Evolutionary conservation across 2,329 filamentous ascomycete genomes (phyloP).

Genomic region (Helotiales sp.): DNA sequence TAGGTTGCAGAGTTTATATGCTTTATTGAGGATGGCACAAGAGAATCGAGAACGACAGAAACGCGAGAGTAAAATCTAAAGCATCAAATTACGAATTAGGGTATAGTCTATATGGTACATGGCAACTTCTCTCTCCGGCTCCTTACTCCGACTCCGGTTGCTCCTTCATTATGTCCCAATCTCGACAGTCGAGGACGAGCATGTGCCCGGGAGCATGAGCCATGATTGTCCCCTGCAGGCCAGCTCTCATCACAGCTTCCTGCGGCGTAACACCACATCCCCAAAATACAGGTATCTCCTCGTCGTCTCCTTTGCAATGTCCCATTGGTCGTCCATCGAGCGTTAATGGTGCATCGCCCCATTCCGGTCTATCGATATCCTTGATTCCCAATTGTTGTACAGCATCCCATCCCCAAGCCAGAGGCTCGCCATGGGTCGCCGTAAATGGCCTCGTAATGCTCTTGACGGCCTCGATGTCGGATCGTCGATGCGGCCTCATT

Average conservation of each 20-base stretch:
- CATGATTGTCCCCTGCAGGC: constrained; percentile 55
- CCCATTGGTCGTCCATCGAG: constrained; percentile 39
- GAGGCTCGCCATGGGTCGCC: constrained; percentile 62
- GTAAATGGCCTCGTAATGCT: constrained; percentile 54
- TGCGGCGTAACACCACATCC: constrained; percentile 68
- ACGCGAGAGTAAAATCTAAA: constrained; percentile 22
- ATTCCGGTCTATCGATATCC: constrained; percentile 54
- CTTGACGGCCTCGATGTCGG: constrained; percentile 53
- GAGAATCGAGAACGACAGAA: constrained; percentile 33
- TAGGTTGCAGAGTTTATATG: constrained; percentile 54
- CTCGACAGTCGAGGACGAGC: constrained; percentile 52
- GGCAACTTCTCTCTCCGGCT: neutral
- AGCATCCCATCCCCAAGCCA: constrained; percentile 65
- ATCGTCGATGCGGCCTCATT: constrained; percentile 57
- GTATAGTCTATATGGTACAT: neutral
- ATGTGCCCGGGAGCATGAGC: constrained; percentile 63
- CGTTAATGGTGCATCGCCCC: constrained; percentile 50
- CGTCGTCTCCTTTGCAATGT: constrained; percentile 28
- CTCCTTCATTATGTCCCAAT: constrained; percentile 19
- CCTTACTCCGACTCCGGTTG: neutral
- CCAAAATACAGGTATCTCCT: constrained; percentile 59
- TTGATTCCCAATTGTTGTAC: constrained; percentile 51
- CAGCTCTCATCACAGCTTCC: constrained; percentile 59
- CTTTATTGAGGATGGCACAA: constrained; percentile 53
- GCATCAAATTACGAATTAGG: neutral